Conservation (phyloP, 768 basidiomycete genomes). For the Cystofilobasidium bisporidii region DNA sequence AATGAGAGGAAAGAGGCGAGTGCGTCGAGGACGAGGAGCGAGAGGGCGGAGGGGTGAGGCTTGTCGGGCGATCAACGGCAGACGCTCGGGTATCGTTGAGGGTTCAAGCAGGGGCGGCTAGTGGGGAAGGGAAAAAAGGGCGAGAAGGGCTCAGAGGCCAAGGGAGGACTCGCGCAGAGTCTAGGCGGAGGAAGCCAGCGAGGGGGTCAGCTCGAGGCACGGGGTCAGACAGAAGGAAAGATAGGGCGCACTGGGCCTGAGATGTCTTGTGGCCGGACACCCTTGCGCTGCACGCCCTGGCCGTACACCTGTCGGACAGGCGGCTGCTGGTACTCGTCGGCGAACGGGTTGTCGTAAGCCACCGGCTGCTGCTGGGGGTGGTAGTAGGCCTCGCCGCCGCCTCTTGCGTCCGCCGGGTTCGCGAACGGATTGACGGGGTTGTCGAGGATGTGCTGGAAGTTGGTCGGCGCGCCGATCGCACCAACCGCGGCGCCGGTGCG, state of each 20-base stretch:
- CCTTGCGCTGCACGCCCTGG: constrained; percentile 11
- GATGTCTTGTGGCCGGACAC: constrained; percentile 17
- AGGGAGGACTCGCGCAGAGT: constrained; percentile 13
- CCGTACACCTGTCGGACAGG: constrained; percentile 5
- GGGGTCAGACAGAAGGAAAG: background rate
- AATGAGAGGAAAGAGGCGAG: no score
- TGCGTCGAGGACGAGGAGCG: no score
- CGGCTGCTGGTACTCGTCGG: background rate
- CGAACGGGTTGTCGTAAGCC: constrained; percentile 9
- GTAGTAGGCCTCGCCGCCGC: no score
- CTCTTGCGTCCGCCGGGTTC: constrained; percentile 5
- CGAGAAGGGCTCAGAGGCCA: constrained; percentile 1
- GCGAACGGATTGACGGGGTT: constrained; percentile 19
- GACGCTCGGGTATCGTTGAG: no score
- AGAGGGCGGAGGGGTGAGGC: no score
- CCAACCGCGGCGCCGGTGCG: background rate
- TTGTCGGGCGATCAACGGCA: no score
- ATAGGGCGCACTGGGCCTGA: constrained; percentile 3
- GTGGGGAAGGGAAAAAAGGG: background rate
- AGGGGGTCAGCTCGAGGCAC: background rate
- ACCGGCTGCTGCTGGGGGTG: no score
- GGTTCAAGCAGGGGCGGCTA: no score
- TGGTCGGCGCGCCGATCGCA: background rate
- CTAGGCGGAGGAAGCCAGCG: background rate
- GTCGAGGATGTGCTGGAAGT: constrained; percentile 11